A percentile compares a stretch with the other conserved stretches of the same genome.
phyloP scores from a whole-genome alignment of 495 filamentous ascomycete genomes.

The Cladorrhinum samala region DNA sequence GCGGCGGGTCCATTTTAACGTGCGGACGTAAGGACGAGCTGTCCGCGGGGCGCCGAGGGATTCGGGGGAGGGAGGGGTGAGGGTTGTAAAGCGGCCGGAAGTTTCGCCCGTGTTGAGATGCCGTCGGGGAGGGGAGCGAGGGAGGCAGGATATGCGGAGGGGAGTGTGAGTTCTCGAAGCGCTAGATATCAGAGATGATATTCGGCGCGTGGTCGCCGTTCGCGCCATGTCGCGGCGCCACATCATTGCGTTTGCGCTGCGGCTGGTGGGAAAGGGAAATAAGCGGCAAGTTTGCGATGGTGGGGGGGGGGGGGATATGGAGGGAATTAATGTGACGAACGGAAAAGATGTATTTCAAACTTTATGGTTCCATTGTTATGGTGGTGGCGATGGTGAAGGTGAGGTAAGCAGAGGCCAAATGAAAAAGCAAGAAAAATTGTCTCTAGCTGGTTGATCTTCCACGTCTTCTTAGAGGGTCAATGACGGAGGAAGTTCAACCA shows the following conservation, averaged over 20 bases:
- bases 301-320: no score
- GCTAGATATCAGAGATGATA: not conserved
- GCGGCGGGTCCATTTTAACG: conserved; percentile 68
- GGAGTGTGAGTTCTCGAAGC: not conserved
- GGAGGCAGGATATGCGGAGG: not conserved
- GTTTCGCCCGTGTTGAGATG: conserved; percentile 7
- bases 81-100: conserved; percentile 52
- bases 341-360: no score
- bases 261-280: no score
- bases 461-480: no score
- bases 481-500: not conserved
- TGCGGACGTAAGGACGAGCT: conserved; percentile 59
- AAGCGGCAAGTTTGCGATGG: no score
- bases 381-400: no score
- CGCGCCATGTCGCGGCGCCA: conserved; percentile 8
- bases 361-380: no score
- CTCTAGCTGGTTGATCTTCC: not conserved
- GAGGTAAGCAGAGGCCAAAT: no score
- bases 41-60: conserved; percentile 69
- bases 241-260: no score
- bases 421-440: not conserved
- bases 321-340: no score
- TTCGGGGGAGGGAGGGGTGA: conserved; percentile 71
- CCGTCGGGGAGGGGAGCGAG: not conserved
- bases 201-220: not conserved